phyloP scores from a whole-genome alignment of 1,284 basidiomycete genomes.

The Gomphus bonarii region DNA sequence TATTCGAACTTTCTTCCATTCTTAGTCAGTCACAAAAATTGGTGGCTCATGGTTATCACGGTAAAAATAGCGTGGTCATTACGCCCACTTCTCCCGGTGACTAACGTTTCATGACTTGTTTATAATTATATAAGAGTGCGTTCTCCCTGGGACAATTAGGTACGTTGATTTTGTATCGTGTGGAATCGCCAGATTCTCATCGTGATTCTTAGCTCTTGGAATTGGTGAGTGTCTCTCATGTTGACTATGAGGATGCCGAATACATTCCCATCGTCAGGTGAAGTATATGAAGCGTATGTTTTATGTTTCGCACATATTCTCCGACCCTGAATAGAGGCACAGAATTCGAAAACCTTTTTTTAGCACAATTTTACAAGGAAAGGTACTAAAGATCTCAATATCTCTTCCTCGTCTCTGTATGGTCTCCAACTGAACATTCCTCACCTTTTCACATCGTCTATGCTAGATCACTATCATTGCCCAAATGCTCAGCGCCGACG shows the following conservation, averaged over 20 bases:
- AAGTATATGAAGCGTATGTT: neutral
- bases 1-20: neutral
- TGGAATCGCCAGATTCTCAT: neutral
- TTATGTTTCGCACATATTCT: neutral
- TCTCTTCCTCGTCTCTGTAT: neutral
- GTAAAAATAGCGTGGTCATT: neutral
- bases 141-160: constrained; percentile 1
- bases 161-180: neutral
- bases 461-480: neutral
- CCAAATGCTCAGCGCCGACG: neutral
- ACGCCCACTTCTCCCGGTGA: neutral
- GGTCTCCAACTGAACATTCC: neutral
- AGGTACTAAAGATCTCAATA: no score
- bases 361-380: neutral
- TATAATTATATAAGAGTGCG: neutral
- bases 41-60: neutral
- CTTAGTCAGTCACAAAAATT: neutral
- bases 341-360: neutral
- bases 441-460: neutral
- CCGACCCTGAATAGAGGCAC: neutral
- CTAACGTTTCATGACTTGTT: neutral
- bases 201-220: neutral
- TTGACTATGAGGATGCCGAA: neutral
- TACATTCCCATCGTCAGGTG: neutral
- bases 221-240: neutral